Conservation (phyloP, 805 yeast species). For the Spathaspora boniae region DNA sequence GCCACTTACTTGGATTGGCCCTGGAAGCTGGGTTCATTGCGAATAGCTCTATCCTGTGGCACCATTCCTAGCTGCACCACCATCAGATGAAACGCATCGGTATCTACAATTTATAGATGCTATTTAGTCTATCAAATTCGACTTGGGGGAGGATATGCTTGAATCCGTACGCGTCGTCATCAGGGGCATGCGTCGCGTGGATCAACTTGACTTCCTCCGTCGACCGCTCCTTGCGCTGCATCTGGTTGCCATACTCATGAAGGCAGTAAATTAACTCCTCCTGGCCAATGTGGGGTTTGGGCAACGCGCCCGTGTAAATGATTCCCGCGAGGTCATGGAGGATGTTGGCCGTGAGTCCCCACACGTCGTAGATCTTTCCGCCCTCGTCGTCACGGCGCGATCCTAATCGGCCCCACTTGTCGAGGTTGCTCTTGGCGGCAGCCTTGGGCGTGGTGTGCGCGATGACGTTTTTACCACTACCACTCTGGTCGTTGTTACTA, state of each 20-base stretch:
- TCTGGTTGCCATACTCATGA: slow-evolving; percentile 51
- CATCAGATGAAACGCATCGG: too few species aligned
- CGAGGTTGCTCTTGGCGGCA: slow-evolving; percentile 15
- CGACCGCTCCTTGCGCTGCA: slow-evolving; percentile 45
- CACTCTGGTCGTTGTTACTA: too few species aligned
- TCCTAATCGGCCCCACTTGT: slow-evolving; percentile 39
- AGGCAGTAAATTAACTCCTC: slow-evolving; percentile 63
- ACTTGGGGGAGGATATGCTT: slow-evolving; percentile 42
- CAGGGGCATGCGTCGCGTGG: slow-evolving; percentile 17
- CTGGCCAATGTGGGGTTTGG: slow-evolving; percentile 46
- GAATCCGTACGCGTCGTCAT: slow-evolving; percentile 35
- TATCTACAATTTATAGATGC: slow-evolving; percentile 33
- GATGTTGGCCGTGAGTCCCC: slow-evolving; percentile 83
- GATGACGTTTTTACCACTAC: too few species aligned
- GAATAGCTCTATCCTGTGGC: too few species aligned
- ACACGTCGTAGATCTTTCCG: slow-evolving; percentile 60
- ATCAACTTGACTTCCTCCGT: slow-evolving; percentile 56
- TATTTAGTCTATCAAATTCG: slow-evolving; percentile 41
- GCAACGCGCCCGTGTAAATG: slow-evolving; percentile 26
- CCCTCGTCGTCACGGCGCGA: slow-evolving; percentile 36
- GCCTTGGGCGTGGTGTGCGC: slow-evolving; percentile 1
- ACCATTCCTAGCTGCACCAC: background rate
- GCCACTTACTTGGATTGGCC: too few species aligned
- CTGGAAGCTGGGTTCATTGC: too few species aligned
- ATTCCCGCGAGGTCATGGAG: slow-evolving; percentile 66